Conservation (phyloP, 1,139 yeast genomes). For the Meyerozyma sp. region DNA sequence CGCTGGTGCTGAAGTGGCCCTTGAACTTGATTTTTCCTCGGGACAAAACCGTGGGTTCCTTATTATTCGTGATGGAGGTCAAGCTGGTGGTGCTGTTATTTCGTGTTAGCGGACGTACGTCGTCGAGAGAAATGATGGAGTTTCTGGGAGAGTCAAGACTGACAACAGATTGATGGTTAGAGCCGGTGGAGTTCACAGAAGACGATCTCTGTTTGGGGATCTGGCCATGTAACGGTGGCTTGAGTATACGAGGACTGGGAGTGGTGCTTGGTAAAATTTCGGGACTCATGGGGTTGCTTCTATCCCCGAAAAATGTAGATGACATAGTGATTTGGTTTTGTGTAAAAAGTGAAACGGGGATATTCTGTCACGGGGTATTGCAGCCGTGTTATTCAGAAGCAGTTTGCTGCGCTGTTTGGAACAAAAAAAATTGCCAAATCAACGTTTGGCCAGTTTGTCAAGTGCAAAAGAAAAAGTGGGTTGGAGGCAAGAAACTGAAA, state of each 20-base stretch:
- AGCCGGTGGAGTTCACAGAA: constrained; percentile 10
- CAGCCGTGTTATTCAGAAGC: too few species aligned
- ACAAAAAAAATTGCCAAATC: too few species aligned
- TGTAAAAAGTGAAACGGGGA: background rate
- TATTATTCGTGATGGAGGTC: constrained; percentile 2
- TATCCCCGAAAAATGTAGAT: background rate
- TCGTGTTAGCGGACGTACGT: constrained; percentile 7
- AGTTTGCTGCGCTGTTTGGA: too few species aligned
- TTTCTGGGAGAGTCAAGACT: constrained; percentile 11
- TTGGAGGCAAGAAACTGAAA: too few species aligned
- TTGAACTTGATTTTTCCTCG: constrained; percentile 3
- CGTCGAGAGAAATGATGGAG: constrained; percentile 11
- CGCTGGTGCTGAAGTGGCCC: constrained; percentile 8
- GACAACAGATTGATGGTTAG: constrained; percentile 9
- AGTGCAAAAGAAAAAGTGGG: too few species aligned
- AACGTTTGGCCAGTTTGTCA: too few species aligned
- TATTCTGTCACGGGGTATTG: too few species aligned
- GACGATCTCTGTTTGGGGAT: constrained; percentile 10
- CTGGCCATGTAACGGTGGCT: constrained; percentile 2
- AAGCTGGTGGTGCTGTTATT: constrained; percentile 11
- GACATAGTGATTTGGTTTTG: background rate
- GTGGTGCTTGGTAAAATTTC: background rate
- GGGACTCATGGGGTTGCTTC: constrained; percentile 1
- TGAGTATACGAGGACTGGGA: constrained; percentile 4
- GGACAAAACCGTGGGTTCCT: constrained; percentile 1